These are phyloP conservation scores for Aspergillus pseudonomiae DNA, from an alignment of 2,329 filamentous ascomycete species.

Conservation along the genomic window DNA sequence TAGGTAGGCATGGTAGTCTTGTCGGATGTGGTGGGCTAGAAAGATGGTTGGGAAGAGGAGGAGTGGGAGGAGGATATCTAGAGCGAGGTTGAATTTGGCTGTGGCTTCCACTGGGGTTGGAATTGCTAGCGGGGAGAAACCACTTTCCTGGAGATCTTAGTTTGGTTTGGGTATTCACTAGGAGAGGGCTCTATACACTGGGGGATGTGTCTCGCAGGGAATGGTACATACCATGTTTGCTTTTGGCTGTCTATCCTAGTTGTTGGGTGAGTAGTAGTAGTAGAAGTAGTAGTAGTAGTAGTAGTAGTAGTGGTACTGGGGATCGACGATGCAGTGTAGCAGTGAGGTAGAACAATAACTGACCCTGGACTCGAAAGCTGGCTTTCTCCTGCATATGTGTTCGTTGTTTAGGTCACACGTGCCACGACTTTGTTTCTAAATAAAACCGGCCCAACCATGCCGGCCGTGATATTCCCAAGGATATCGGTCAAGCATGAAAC, in stretches of 20 bases:
- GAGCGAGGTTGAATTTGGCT: background rate
- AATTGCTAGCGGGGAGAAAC: background rate
- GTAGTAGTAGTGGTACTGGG: background rate
- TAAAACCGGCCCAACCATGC: background rate
- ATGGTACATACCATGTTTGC: background rate
- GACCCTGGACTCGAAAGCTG: background rate
- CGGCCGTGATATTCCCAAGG: background rate
- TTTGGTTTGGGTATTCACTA: background rate
- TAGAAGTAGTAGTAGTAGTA: too few species aligned
- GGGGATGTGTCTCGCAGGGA: background rate
- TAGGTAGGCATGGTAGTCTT: slow-evolving; percentile 69
- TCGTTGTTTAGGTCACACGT: background rate
- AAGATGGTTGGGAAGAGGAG: slow-evolving; percentile 52
- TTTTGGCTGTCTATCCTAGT: background rate
- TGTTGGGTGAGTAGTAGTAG: background rate
- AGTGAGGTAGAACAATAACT: background rate
- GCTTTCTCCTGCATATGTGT: background rate
- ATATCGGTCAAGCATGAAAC: background rate
- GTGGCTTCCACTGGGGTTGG: background rate
- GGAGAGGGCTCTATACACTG: background rate
- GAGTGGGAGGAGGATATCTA: slow-evolving; percentile 15
- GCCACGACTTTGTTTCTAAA: background rate
- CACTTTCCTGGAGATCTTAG: background rate
- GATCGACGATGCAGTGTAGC: background rate
- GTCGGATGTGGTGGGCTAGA: slow-evolving; percentile 63